Conservation (phyloP, 805 yeast species). For the Kuraishia floccosa region DNA sequence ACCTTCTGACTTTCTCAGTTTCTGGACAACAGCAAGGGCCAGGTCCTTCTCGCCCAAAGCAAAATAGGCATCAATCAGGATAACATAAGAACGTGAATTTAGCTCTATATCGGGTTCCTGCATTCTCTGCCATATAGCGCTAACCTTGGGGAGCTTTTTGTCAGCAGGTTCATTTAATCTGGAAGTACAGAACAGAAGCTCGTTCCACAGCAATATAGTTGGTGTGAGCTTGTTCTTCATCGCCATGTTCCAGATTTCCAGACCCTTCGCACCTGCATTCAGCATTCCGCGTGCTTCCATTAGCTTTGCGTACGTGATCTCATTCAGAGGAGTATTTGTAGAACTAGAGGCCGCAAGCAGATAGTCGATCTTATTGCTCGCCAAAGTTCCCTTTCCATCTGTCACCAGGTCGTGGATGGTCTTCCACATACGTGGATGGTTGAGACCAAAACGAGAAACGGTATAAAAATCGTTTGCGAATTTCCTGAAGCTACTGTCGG, state of each 20-base stretch:
- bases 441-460: too few relatives aligned
- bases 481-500: too few relatives aligned
- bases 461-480: slow-evolving; percentile 8
- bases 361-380: slow-evolving; percentile 15
- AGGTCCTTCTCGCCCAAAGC: slow-evolving; percentile 25
- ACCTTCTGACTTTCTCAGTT: slow-evolving; percentile 16
- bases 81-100: slow-evolving; percentile 34
- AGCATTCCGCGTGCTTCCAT: slow-evolving; percentile 34
- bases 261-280: slow-evolving; percentile 22
- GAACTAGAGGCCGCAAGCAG: too few relatives aligned
- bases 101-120: slow-evolving; percentile 22
- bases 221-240: slow-evolving; percentile 25
- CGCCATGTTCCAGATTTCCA: slow-evolving; percentile 40
- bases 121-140: slow-evolving; percentile 19
- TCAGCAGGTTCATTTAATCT: slow-evolving; percentile 12
- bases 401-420: slow-evolving; percentile 7
- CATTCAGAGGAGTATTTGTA: slow-evolving; percentile 23
- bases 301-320: slow-evolving; percentile 26
- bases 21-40: slow-evolving; percentile 25
- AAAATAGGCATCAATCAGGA: slow-evolving; percentile 35
- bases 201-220: slow-evolving; percentile 45
- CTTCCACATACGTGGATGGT: slow-evolving; percentile 6
- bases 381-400: slow-evolving; percentile 7
- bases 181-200: slow-evolving; percentile 27
- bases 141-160: slow-evolving; percentile 23